A percentile compares a stretch with the other conserved stretches of the same genome.
Conservation (phyloP, 108 stramenopile genomes). For the Nitzschia inconspicua region DNA sequence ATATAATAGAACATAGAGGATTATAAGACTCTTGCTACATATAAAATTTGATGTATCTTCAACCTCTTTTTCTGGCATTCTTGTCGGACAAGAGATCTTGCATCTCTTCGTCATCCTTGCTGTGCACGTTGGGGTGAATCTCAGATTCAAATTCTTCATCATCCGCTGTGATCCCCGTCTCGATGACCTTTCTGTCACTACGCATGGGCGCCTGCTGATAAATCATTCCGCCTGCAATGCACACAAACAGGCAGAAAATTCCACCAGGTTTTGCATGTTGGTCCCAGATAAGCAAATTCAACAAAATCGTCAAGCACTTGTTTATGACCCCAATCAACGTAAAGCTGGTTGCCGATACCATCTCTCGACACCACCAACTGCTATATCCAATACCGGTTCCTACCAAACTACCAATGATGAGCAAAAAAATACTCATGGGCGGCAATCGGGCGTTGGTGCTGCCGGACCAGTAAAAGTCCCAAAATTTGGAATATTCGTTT, state of each 20-base stretch:
- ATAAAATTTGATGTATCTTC: no score
- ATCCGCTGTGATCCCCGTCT: background rate
- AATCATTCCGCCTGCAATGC: conserved; percentile 78
- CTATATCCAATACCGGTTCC: conserved; percentile 89
- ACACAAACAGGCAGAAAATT: conserved; percentile 67
- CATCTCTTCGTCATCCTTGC: no score
- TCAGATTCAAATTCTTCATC: conserved; percentile 14
- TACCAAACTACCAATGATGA: conserved; percentile 66
- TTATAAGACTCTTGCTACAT: no score
- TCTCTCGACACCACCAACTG: conserved; percentile 81
- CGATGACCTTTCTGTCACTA: background rate
- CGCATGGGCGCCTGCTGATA: conserved; percentile 89
- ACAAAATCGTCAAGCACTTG: conserved; percentile 86
- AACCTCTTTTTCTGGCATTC: no score
- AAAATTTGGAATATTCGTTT: conserved; percentile 56
- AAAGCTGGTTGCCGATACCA: conserved; percentile 78
- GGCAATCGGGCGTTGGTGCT: conserved; percentile 30
- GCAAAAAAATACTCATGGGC: conserved; percentile 31
- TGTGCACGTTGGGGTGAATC: no score
- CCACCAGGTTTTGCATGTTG: conserved; percentile 85
- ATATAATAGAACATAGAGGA: no score
- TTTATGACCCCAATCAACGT: conserved; percentile 88
- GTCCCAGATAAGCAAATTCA: conserved; percentile 88
- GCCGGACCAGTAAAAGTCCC: conserved; percentile 18
- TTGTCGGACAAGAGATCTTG: no score